Conservation (phyloP, 768 basidiomycete species). For the Kwoniella botswanensis region DNA sequence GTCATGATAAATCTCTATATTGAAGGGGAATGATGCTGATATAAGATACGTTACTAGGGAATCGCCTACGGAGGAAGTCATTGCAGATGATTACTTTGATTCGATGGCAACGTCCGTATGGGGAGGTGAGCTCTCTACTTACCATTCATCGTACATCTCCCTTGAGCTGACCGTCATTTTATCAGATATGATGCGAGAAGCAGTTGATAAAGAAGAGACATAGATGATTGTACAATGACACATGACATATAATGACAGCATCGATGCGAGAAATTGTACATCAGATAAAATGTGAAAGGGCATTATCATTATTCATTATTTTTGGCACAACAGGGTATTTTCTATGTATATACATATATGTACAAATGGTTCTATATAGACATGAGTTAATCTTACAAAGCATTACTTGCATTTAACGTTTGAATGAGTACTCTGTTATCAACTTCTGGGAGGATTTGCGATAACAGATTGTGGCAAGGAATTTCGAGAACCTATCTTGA, state of each 20-base stretch:
- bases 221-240: conserved; percentile 12
- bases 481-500: too few species aligned
- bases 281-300: background rate
- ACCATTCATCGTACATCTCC: too few species aligned
- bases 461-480: too few species aligned
- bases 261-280: background rate
- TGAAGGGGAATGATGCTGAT: background rate
- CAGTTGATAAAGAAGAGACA: conserved; percentile 36
- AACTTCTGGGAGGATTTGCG: too few species aligned
- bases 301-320: background rate
- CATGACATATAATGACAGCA: background rate
- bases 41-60: conserved; percentile 2
- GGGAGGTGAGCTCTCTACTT: conserved; percentile 41
- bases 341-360: background rate
- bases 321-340: background rate
- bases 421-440: too few species aligned
- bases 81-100: conserved; percentile 28
- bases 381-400: background rate
- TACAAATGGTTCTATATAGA: background rate
- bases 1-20: background rate
- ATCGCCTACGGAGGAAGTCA: conserved; percentile 21
- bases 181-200: conserved; percentile 52
- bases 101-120: conserved; percentile 37
- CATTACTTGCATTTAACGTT: background rate
- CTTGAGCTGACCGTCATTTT: background rate